phyloP scores from a whole-genome alignment of 1,139 yeast species.

The Nakaseomyces bracarensis region DNA sequence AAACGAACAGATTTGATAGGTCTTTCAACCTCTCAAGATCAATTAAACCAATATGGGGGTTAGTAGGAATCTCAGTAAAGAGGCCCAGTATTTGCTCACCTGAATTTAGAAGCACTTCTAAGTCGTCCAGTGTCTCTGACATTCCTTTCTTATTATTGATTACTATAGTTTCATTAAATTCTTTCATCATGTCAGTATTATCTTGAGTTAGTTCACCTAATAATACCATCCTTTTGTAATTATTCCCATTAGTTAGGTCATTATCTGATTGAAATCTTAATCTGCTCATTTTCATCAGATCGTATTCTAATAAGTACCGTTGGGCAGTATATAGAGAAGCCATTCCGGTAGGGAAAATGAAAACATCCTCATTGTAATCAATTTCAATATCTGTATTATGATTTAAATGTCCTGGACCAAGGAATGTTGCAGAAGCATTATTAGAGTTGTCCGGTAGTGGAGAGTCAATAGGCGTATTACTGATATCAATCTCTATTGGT shows the following conservation, averaged over 20 bases:
- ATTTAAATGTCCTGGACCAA: not conserved
- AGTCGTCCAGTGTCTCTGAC: slow-evolving; percentile 40
- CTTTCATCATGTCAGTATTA: slow-evolving; percentile 72
- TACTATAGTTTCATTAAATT: slow-evolving; percentile 84
- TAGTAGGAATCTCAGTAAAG: slow-evolving; percentile 90
- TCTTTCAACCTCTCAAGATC: slow-evolving; percentile 54
- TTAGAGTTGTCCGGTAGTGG: not conserved
- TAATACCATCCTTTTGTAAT: slow-evolving; percentile 64
- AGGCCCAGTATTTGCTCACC: slow-evolving; percentile 62
- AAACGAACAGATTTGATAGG: slow-evolving; percentile 60
- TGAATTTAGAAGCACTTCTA: slow-evolving; percentile 50
- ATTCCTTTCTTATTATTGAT: slow-evolving; percentile 75
- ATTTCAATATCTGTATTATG: not conserved
- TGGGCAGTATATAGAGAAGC: slow-evolving; percentile 83
- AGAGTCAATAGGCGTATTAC: slow-evolving; percentile 4
- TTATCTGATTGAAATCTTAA: slow-evolving; percentile 15
- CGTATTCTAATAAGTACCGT: slow-evolving; percentile 45
- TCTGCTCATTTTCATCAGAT: slow-evolving; percentile 26
- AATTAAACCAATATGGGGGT: slow-evolving; percentile 81
- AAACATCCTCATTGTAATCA: slow-evolving; percentile 48
- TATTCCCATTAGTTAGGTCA: slow-evolving; percentile 16
- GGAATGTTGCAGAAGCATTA: slow-evolving; percentile 6
- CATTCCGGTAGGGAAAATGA: slow-evolving; percentile 86
- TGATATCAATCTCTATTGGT: slow-evolving; percentile 3
- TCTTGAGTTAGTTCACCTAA: slow-evolving; percentile 96